phyloP scores from a whole-genome alignment of 2,329 filamentous ascomycete genomes.

The Tolypocladium ovalisporum region DNA sequence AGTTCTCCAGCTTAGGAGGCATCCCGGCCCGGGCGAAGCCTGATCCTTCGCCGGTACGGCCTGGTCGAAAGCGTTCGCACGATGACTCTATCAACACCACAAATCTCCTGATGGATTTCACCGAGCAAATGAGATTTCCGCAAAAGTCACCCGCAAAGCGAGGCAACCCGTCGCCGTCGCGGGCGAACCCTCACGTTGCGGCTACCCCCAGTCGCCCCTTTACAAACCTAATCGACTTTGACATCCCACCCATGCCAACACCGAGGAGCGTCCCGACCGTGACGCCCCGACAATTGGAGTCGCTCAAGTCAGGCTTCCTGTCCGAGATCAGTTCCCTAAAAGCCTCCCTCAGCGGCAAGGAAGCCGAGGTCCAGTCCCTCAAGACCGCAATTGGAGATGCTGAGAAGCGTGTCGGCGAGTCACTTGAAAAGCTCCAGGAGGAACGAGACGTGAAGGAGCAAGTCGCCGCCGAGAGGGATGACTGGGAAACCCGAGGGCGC shows the following conservation, averaged over 20 bases:
- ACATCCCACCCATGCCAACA: conserved; percentile 87
- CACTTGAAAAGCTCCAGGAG: conserved; percentile 72
- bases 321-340: conserved; percentile 93
- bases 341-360: conserved; percentile 82
- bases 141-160: conserved; percentile 37
- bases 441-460: conserved; percentile 61
- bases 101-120: conserved; percentile 79
- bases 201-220: conserved; percentile 43
- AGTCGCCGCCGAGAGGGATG: conserved; percentile 61
- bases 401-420: conserved; percentile 82
- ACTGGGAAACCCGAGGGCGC: conserved; percentile 73
- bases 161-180: conserved; percentile 18
- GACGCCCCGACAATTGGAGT: conserved; percentile 85
- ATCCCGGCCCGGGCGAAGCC: conserved; percentile 25
- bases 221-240: conserved; percentile 60
- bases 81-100: conserved; percentile 51
- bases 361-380: conserved; percentile 79
- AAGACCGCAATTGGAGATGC: conserved; percentile 84
- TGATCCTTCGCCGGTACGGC: conserved; percentile 23
- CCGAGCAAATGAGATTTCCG: conserved; percentile 52
- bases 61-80: conserved; percentile 19
- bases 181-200: conserved; percentile 15
- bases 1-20: conserved; percentile 30
- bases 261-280: conserved; percentile 85
- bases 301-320: conserved; percentile 78